Base-by-base conservation (phyloP, 306 rosid species). In the Prinsepia uniflora region DNA sequence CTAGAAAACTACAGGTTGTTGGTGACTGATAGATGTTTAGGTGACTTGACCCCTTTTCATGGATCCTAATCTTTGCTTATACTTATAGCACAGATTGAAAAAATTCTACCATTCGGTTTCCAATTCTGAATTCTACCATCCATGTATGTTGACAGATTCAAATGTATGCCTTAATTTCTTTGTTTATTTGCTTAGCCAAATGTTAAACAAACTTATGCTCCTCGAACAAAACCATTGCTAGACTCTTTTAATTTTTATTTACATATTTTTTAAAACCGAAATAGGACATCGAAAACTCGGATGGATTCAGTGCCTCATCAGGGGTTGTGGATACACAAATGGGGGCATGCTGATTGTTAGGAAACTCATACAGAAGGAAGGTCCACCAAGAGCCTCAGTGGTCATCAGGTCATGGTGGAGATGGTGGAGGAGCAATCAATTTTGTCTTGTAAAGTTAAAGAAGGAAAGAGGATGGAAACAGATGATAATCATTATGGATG, bases 21-120 rank as follows among this genome's bases (percentile, higher is more conserved):
- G 41, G 60, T 41, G 36, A 30, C 36, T 30, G 36, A 73, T 20
- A 22, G 66, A 71, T 46, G 49, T 66, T 52, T 50, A 9, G 66
- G 65, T 17, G 49, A 70, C 49, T 59, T 76, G 78, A 82, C 76
- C 78, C 48, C 41, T 55, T 18, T 12, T 70, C 44, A 46, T 49
- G 52, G 61, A 58, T 56, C 5, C 71, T 48, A 49, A 24, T 70
- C 45, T 44, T 61, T 57, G 56, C 67, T 20, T 53, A 19, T 12
- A 17, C 67, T 20, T 53, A 19, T 12, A 17, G 19, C 20, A 43
- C 20, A 56, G 60, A 17, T 40, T 7, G 7, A 56, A 14, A 54
- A 54, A 52, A 63, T 42, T 69, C 13, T 47, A 60, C 46, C 39
- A 0, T 34, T 55, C 20, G 2, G 22, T 53, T 18, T 18, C 10